These are phyloP conservation scores for Alternaria solani DNA, from an alignment of 2,329 filamentous ascomycete genomes.

Conservation along the genomic window DNA sequence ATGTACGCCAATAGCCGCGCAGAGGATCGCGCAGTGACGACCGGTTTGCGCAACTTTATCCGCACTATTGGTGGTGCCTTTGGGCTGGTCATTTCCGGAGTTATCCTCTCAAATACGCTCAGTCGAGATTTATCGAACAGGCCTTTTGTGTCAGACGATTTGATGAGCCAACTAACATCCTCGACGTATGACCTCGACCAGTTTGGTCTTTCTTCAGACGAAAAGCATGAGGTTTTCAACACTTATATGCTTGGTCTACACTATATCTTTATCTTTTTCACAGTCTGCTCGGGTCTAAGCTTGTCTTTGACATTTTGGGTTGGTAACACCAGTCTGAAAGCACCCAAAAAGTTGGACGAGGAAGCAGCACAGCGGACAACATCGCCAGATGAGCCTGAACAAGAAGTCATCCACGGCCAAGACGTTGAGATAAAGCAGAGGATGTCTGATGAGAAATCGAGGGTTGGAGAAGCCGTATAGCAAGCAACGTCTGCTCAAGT, in stretches of 20 bases:
- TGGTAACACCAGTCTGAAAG: constrained; percentile 33
- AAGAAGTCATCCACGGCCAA: not conserved
- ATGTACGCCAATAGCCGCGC: constrained; percentile 61
- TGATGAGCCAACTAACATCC: constrained; percentile 29
- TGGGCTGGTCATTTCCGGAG: constrained; percentile 61
- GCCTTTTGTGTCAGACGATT: constrained; percentile 17
- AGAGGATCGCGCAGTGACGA: constrained; percentile 67
- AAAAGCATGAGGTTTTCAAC: constrained; percentile 20
- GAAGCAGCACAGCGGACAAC: constrained; percentile 7
- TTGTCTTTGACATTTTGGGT: constrained; percentile 30
- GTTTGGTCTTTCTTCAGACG: constrained; percentile 14
- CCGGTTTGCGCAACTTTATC: constrained; percentile 69
- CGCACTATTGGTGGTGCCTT: constrained; percentile 66
- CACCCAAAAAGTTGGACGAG: constrained; percentile 27
- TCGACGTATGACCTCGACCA: constrained; percentile 29
- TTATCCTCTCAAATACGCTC: constrained; percentile 29
- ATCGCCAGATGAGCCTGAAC: not conserved
- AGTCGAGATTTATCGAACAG: constrained; percentile 15
- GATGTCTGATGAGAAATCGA: not conserved
- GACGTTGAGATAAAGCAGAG: not conserved
- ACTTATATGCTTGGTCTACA: constrained; percentile 30
- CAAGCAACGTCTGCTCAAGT: not conserved
- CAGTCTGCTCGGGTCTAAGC: constrained; percentile 23
- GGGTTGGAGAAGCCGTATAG: not conserved
- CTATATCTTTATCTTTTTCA: constrained; percentile 33